A percentile compares a stretch with the other conserved stretches of the same genome.
Evolutionary conservation across 108 stramenopile species (phyloP).

Genomic region (Conticribra guillardii): DNA sequence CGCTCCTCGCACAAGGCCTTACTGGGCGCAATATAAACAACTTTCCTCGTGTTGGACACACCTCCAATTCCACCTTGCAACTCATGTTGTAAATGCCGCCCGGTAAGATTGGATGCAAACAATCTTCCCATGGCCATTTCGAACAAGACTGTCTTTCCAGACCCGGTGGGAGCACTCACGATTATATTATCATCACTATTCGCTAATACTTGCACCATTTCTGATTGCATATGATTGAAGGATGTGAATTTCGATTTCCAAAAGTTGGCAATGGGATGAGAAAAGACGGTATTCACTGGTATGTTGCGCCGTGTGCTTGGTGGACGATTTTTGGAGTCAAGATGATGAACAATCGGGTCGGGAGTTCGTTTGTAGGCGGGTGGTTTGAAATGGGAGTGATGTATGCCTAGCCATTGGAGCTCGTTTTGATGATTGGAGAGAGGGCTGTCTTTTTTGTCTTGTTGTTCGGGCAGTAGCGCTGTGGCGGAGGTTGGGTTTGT

Average conservation of each 20-base stretch:
- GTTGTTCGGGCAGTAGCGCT: too few species aligned
- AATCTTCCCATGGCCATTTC: constrained; percentile 95
- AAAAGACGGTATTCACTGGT: constrained; percentile 57
- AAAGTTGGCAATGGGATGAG: constrained; percentile 53
- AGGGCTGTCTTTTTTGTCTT: too few species aligned
- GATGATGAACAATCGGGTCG: constrained; percentile 60
- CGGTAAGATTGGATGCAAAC: constrained; percentile 36
- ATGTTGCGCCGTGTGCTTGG: constrained; percentile 37
- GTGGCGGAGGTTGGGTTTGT: too few species aligned
- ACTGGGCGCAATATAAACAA: constrained; percentile 93
- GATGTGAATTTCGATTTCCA: constrained; percentile 64
- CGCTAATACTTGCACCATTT: constrained; percentile 54
- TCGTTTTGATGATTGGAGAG: constrained; percentile 26
- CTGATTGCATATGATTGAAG: constrained; percentile 86
- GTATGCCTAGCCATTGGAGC: constrained; percentile 27
- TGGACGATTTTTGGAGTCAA: constrained; percentile 61
- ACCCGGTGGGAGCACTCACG: constrained; percentile 97
- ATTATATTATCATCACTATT: constrained; percentile 90
- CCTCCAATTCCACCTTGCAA: constrained; percentile 37
- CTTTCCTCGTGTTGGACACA: constrained; percentile 67
- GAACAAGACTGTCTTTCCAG: constrained; percentile 95
- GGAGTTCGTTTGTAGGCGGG: constrained; percentile 13
- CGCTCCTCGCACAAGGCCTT: constrained; percentile 97
- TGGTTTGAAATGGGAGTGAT: constrained; percentile 38
- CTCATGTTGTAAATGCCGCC: constrained; percentile 28